Conservation (phyloP, 1,139 yeast species). For the Magnusiomyces starmeri region DNA sequence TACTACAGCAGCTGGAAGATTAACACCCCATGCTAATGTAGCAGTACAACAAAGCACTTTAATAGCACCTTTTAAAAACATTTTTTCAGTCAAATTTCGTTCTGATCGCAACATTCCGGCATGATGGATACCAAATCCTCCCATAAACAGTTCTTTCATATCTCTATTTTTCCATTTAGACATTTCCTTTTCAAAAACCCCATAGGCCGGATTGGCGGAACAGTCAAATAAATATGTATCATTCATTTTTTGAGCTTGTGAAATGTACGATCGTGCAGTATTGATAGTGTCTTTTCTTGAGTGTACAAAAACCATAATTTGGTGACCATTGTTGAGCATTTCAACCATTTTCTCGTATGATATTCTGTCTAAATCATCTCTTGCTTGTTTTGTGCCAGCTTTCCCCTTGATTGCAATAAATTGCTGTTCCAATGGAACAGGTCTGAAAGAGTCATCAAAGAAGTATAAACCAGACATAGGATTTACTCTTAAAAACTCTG, state of each 20-base stretch:
- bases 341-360: constrained; percentile 71
- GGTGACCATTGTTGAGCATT: constrained; percentile 63
- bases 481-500: constrained; percentile 89
- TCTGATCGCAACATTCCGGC: constrained; percentile 95
- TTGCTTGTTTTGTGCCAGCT: constrained; percentile 63
- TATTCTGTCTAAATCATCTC: constrained; percentile 68
- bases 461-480: constrained; percentile 86
- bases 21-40: constrained; percentile 99
- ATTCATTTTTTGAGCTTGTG: constrained; percentile 59
- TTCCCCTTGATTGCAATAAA: constrained; percentile 84
- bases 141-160: constrained; percentile 66
- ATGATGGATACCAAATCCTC: constrained; percentile 92
- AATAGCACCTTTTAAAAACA: constrained; percentile 80
- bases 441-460: constrained; percentile 88
- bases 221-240: constrained; percentile 52
- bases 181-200: constrained; percentile 56
- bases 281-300: constrained; percentile 89
- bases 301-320: constrained; percentile 95
- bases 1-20: constrained; percentile 95
- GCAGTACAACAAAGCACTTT: constrained; percentile 94
- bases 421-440: constrained; percentile 87
- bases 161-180: constrained; percentile 71
- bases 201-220: constrained; percentile 42
- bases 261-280: constrained; percentile 66
- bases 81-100: constrained; percentile 78